Evolutionary conservation across 306 rosid genomes (phyloP).

Genomic region (Mimosa pudica): DNA sequence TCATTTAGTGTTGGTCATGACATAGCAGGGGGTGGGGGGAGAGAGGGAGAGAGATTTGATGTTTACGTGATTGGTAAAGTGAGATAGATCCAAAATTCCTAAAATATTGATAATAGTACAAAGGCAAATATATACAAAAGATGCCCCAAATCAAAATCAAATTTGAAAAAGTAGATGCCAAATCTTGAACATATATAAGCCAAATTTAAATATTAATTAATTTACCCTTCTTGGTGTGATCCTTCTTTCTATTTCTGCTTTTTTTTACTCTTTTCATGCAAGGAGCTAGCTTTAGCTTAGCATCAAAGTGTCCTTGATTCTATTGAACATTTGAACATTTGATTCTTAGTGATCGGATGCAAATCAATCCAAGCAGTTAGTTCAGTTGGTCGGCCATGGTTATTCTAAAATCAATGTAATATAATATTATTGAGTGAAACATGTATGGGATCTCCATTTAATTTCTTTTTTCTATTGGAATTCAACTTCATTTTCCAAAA

Average conservation of each 20-base stretch:
- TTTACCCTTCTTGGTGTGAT: constrained; percentile 21
- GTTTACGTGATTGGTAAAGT: constrained; percentile 58
- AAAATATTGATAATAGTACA: constrained; percentile 49
- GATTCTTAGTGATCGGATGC: constrained; percentile 43
- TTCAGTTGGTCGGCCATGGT: constrained; percentile 64
- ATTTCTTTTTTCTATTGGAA: background rate
- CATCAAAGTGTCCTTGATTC: constrained; percentile 42
- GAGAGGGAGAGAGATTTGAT: constrained; percentile 37
- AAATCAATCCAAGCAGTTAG: constrained; percentile 53
- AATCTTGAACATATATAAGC: constrained; percentile 40
- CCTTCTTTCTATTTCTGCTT: background rate
- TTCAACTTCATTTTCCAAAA: background rate
- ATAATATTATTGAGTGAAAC: background rate
- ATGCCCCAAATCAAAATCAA: constrained; percentile 56
- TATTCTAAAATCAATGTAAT: background rate
- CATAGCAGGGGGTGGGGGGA: background rate
- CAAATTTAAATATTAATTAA: constrained; percentile 32
- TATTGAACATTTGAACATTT: constrained; percentile 47
- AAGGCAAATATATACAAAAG: constrained; percentile 40
- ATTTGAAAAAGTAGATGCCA: constrained; percentile 53
- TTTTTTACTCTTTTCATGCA: constrained; percentile 31
- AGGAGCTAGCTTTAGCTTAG: constrained; percentile 26
- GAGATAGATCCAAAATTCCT: constrained; percentile 50
- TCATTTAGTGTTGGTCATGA: background rate
- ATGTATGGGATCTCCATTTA: background rate